Conservation (phyloP, 352 stramenopile species). For the Pythium apleroticum region DNA sequence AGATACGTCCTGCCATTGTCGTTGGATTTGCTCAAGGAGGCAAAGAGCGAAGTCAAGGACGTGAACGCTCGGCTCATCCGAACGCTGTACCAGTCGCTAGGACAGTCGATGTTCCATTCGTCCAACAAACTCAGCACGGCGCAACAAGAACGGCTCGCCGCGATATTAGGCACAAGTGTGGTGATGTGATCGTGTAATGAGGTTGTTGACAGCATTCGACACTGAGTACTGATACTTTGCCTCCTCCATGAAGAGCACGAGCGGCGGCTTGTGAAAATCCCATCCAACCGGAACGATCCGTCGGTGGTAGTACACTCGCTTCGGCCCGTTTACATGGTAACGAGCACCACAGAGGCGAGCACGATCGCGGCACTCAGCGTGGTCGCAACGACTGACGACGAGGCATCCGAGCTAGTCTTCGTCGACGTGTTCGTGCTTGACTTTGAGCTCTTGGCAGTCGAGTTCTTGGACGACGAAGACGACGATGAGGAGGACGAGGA, state of each 20-base stretch:
- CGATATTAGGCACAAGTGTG: constrained; percentile 33
- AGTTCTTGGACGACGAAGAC: constrained; percentile 17
- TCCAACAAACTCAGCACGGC: constrained; percentile 47
- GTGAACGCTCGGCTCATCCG: constrained; percentile 49
- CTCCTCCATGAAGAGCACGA: no score
- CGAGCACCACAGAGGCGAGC: constrained; percentile 19
- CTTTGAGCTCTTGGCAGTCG: constrained; percentile 11
- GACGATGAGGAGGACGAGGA: neutral
- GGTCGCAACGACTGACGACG: constrained; percentile 7
- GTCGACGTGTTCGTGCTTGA: constrained; percentile 10
- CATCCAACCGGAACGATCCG: no score
- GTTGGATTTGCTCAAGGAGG: constrained; percentile 71
- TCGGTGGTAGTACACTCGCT: no score
- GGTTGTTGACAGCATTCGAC: no score
- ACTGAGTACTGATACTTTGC: no score
- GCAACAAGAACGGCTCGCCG: constrained; percentile 56
- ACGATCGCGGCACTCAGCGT: constrained; percentile 12
- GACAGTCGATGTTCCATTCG: constrained; percentile 23
- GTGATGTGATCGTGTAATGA: neutral
- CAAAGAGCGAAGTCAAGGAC: constrained; percentile 71
- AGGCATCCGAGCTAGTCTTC: neutral
- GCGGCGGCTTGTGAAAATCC: neutral
- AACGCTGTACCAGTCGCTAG: constrained; percentile 31
- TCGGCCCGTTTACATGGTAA: constrained; percentile 7
- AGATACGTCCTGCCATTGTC: constrained; percentile 73